phyloP scores from a whole-genome alignment of 139 green algal genomes.

The Auxenochlorella pyrenoidosa region DNA sequence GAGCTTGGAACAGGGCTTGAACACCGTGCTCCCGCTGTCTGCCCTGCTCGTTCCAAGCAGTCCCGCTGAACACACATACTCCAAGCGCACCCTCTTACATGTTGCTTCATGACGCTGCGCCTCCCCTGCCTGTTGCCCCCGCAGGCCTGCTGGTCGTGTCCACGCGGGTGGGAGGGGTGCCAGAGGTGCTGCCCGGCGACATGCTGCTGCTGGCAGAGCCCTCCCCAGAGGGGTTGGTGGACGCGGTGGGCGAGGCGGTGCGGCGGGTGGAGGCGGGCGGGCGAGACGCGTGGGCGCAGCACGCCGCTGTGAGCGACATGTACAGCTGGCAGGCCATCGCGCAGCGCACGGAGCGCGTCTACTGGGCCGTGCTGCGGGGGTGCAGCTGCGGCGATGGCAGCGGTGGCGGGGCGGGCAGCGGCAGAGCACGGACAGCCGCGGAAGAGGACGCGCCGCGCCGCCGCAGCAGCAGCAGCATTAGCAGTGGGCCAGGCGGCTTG shows the following conservation, averaged over 20 bases:
- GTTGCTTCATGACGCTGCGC: not conserved
- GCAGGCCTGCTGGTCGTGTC: conserved; percentile 88
- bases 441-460: not conserved
- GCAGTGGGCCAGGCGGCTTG: too few species aligned
- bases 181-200: conserved; percentile 90
- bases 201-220: conserved; percentile 91
- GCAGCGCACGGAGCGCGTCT: conserved; percentile 80
- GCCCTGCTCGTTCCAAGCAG: not conserved
- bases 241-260: conserved; percentile 55
- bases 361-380: conserved; percentile 54
- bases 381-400: not conserved
- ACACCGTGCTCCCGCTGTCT: not conserved
- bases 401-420: not conserved
- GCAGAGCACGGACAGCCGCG: too few species aligned
- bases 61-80: too few species aligned
- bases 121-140: not conserved
- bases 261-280: conserved; percentile 41
- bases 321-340: conserved; percentile 94
- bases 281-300: conserved; percentile 57
- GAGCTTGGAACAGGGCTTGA: too few species aligned
- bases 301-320: conserved; percentile 74
- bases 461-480: not conserved
- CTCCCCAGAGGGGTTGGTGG: conserved; percentile 65
- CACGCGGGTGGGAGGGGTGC: conserved; percentile 94
- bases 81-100: not conserved